Conservation (phyloP, 371 early-diverging fungal species). For the Mycotypha africana region DNA sequence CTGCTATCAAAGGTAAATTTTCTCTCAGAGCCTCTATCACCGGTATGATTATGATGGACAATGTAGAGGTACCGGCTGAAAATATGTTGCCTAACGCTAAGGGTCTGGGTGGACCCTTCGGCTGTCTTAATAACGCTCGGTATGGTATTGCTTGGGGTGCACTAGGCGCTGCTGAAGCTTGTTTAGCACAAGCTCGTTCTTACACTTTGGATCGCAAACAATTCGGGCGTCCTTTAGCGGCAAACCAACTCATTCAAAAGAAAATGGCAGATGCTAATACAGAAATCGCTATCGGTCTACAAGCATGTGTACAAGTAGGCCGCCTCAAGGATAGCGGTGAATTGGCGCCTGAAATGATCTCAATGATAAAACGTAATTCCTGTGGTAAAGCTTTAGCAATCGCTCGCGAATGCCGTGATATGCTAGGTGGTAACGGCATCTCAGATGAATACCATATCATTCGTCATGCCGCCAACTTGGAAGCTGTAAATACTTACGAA, state of each 20-base stretch:
- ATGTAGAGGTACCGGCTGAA: conserved; percentile 87
- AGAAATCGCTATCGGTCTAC: conserved; percentile 90
- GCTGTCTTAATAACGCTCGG: conserved; percentile 96
- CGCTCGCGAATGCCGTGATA: conserved; percentile 85
- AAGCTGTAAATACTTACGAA: conserved; percentile 97
- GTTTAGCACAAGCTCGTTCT: conserved; percentile 83
- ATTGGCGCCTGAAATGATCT: conserved; percentile 94
- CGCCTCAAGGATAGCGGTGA: conserved; percentile 87
- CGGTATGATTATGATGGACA: conserved; percentile 98
- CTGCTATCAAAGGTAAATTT: conserved; percentile 93
- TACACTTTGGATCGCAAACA: conserved; percentile 88
- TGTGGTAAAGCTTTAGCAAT: conserved; percentile 93
- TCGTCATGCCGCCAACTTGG: conserved; percentile 92
- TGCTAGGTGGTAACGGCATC: conserved; percentile 93
- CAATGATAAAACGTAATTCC: conserved; percentile 95
- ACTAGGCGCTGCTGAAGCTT: conserved; percentile 94
- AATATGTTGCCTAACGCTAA: conserved; percentile 86
- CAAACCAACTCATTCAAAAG: conserved; percentile 95
- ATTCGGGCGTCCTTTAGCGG: conserved; percentile 93
- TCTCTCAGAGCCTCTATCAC: conserved; percentile 93
- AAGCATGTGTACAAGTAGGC: conserved; percentile 91
- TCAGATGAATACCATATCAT: conserved; percentile 97
- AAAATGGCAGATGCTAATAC: conserved; percentile 95
- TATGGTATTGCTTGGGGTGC: conserved; percentile 98
- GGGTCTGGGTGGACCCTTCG: conserved; percentile 96